Evolutionary conservation across 331 rosid species (phyloP), one percentile per base, ranked within the genome.

Genomic region (Quercus phellos): DNA sequence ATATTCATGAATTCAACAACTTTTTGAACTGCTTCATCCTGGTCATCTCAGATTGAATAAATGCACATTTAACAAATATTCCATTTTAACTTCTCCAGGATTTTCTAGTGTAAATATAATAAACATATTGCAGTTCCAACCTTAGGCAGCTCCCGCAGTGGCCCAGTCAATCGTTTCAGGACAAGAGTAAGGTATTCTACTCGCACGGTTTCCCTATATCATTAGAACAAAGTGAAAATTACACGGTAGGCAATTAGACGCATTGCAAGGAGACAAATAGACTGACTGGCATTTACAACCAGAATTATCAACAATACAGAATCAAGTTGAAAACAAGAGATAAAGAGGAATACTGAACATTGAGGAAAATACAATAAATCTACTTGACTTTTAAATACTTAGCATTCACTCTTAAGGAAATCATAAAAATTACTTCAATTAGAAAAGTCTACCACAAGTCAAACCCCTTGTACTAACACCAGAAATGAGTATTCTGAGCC

Each of bases 1-100:
- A 74, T 79, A 77, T 90, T 93, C 99, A 95, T 95, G 74, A 95
- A 95, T 51, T 91, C 97, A 73, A 93, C 97, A 70, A 95, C 98
- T 79, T 88, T 68, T 78, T 78, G 85, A 70, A 90, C 94, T 13
- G 98, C 99, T 84, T 92, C 97, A 75, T 90, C 94, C 98, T 92
- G 93, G 56, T 81, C 70, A 72, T 82, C 68, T 76, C 79, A 84
- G 69, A 81, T 66, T 73, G 35, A 30, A 72, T n/a, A 70, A 14
- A 51, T 26, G 60, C 32, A 43, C 51, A 78, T 56, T 80, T 18
- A 82, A 79, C 63, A n/a, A 74, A 56, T 17, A 55, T 61, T 75
- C 78, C 32, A 56, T 63, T 74, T 77, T 26, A 77, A 84, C 55
- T 54, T 51, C 42, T 75, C 24, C 70, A 79, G 18, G 30, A 51